Base-by-base conservation (phyloP, 805 yeast species). In the Clavispora phyllophila region DNA sequence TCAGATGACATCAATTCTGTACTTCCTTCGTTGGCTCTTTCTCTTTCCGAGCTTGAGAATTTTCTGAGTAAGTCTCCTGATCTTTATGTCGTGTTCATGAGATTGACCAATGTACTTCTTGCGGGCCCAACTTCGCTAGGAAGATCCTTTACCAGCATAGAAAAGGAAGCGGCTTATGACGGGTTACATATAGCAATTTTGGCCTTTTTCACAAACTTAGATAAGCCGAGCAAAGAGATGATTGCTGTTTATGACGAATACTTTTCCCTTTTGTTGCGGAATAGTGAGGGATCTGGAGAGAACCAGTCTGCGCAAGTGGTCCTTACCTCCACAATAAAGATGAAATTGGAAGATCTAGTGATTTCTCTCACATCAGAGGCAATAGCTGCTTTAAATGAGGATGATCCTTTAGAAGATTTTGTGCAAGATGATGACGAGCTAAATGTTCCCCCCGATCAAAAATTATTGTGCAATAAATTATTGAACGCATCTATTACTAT, bases 61-160 rank as follows among this genome's bases (percentile, higher is more conserved):
- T 19, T 43, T 12, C 63, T 61, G 62, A 45, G 51, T 17, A 55
- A 54, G 24, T 50, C 56, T 5, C 17, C 44, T 4, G 25, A 39
- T 3, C 45, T 54, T 9, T 54, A 56, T 36, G 43, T 46, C 1
- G 47, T 51, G 1, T 65, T 63, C 40, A 45, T 65, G 38, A 44
- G 47, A 14, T 36, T 64, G 4, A 63, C 68, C 65, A 55, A 56
- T 41, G 39, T 50, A 3, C 49, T 63, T 13, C 46, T 61, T 15
- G 50, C 58, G 34, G 52, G 57, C 36, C 33, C 33, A 15, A 17
- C n/a, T 5, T 29, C 33, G 2, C 15, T 29, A 29, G 12, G 20
- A 10, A 17, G 33, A 10, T 7, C 13, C 5, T 29, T 29, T 17
- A 12, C 33, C 9, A 29, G 6, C 15, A 15, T 29, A 17, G 33